Evolutionary conservation across 73 alveolate species (phyloP).

Genomic region (Breviolum minutum): DNA sequence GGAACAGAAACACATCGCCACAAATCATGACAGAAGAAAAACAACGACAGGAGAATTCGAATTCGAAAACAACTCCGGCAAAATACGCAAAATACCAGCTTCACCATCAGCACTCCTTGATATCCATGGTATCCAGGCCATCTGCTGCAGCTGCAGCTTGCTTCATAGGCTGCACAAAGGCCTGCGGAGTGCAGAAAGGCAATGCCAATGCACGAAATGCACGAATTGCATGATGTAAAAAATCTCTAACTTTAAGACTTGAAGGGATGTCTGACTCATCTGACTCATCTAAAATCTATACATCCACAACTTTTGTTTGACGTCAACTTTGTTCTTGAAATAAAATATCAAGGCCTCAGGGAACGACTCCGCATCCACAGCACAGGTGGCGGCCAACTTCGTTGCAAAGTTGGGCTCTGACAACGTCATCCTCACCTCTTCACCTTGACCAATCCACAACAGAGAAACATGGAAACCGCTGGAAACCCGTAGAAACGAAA

Average conservation of each 20-base stretch:
- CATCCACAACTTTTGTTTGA: not conserved
- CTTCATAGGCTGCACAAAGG: slow-evolving; percentile 22
- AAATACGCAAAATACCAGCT: too few species aligned
- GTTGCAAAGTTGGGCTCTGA: slow-evolving; percentile 56
- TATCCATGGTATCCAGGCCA: slow-evolving; percentile 43
- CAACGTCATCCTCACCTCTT: not conserved
- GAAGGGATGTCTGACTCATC: not conserved
- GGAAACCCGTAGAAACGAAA: too few species aligned
- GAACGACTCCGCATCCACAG: slow-evolving; percentile 40
- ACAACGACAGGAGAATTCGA: not conserved
- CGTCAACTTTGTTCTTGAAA: not conserved
- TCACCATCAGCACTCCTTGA: not conserved
- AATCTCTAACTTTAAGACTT: not conserved
- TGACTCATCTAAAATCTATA: not conserved
- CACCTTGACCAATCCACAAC: not conserved
- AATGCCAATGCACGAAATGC: too few species aligned
- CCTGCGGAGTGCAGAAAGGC: not conserved
- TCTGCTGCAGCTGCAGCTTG: slow-evolving; percentile 20
- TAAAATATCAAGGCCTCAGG: not conserved
- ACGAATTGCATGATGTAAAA: not conserved
- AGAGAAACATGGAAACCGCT: too few species aligned
- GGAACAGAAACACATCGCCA: too few species aligned
- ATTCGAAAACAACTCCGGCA: not conserved
- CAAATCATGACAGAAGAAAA: not conserved
- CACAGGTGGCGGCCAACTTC: slow-evolving; percentile 6